phyloP scores from a whole-genome alignment of 1,284 basidiomycete species.

The Fomitiporia mediterranea region DNA sequence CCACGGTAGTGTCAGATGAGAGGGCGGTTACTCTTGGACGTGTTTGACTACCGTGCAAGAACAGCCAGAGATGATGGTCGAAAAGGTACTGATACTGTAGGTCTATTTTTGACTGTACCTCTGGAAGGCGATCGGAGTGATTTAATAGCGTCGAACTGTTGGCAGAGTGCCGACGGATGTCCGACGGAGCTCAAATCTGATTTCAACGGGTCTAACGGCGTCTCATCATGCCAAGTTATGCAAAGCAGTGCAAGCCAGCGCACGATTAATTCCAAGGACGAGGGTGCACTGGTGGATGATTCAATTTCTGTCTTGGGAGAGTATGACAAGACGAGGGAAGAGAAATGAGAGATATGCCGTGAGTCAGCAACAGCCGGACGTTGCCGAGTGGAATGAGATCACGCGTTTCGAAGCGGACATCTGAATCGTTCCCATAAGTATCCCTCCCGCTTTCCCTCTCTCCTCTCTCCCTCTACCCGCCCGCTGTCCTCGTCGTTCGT shows the following conservation, averaged over 20 bases:
- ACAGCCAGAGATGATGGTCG: no score
- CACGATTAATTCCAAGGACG: neutral
- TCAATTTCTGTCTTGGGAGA: no score
- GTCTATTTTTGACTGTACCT: no score
- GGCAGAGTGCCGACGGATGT: no score
- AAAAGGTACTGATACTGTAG: no score
- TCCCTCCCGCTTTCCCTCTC: neutral
- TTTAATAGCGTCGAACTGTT: no score
- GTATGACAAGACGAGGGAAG: neutral
- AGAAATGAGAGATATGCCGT: neutral
- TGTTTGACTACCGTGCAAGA: neutral
- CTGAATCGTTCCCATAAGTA: neutral
- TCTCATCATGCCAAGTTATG: no score
- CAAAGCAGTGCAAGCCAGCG: no score
- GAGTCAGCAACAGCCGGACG: neutral
- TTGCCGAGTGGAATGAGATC: neutral
- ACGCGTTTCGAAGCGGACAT: neutral
- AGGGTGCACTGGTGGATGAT: neutral
- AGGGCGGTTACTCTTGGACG: neutral
- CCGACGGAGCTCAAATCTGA: no score
- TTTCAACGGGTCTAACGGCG: no score
- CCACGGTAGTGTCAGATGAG: neutral
- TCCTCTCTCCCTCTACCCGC: no score
- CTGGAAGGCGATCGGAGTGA: no score
- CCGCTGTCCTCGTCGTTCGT: neutral